These are phyloP conservation scores for Akanthomyces dipterigenus DNA, from an alignment of 2,329 filamentous ascomycete species.

Conservation along the genomic window DNA sequence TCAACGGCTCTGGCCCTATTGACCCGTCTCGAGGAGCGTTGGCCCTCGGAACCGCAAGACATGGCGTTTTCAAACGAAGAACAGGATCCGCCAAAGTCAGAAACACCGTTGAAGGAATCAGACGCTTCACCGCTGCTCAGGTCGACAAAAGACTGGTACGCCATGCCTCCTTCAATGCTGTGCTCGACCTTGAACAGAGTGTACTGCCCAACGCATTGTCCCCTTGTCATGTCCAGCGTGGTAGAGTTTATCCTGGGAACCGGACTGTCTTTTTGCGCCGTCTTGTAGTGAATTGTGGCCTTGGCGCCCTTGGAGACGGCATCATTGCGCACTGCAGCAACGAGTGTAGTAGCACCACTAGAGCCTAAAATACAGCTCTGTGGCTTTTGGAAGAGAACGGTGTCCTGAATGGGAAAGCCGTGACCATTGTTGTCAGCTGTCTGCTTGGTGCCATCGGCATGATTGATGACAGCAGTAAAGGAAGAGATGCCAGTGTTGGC, in stretches of 20 bases:
- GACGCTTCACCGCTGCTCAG: conserved; percentile 34
- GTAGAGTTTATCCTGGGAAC: conserved; percentile 34
- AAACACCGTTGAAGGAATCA: conserved; percentile 44
- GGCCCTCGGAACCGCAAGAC: conserved; percentile 17
- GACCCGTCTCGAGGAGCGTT: conserved; percentile 11
- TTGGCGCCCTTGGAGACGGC: conserved; percentile 33
- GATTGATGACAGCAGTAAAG: conserved; percentile 47
- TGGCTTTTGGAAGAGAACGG: conserved; percentile 45
- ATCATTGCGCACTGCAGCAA: conserved; percentile 45
- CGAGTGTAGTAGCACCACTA: conserved; percentile 36
- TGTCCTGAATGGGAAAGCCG: conserved; percentile 48
- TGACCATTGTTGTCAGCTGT: conserved; percentile 51
- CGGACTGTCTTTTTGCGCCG: conserved; percentile 32
- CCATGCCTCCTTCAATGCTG: conserved; percentile 37
- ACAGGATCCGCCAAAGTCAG: conserved; percentile 39
- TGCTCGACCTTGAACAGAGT: conserved; percentile 40
- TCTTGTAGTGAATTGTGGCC: conserved; percentile 39
- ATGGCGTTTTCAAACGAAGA: conserved; percentile 30
- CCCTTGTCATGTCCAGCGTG: conserved; percentile 34
- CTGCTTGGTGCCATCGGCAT: conserved; percentile 38
- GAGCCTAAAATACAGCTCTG: conserved; percentile 48
- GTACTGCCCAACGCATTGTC: conserved; percentile 39
- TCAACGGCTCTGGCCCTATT: conserved; percentile 11
- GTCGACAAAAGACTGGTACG: conserved; percentile 39
- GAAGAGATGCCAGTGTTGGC: conserved; percentile 55